Base-by-base conservation (phyloP, 768 basidiomycete species). In the Lactarius trivialis region DNA sequence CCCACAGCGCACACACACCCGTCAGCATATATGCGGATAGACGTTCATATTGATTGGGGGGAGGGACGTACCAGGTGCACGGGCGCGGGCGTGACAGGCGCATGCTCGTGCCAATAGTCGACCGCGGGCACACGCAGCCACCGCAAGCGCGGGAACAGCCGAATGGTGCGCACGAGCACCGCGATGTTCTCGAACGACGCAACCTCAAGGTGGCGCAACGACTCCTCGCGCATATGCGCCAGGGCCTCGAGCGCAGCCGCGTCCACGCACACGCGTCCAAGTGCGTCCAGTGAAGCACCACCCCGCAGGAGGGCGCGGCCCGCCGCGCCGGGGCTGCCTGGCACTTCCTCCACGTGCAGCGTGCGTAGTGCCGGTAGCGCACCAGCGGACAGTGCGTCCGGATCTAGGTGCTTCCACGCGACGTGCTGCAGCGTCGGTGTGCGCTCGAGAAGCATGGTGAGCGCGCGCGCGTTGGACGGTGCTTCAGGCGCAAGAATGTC, bases 281-380 rank as follows among this genome's bases (percentile, higher is more conserved):
- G 48, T 4, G 48, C 32, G 7, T 7, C 32, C 19, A 60, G 51
- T 8, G 28, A 12, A 1, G 58, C 36, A 2, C 30, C 41, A n/a
- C 39, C 21, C 0, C 15, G 37, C 19, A 60, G n/a, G 14, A 48
- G 55, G 2, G 24, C 49, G 8, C 26, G 36, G 1, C 45, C 48
- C 7, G 26, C 34, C 3, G 9, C 6, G 21, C 48, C 56, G 30
- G 37, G 51, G 51, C 51, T 30, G 17, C n/a, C 19, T 1, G 28
- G 37, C 1, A 41, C 50, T 7, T 39, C 34, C 4, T 39, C 30
- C 17, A n/a, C 51, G 37, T 37, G 63, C 32, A 61, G 53, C 56
- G 41, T 63, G 66, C 57, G 71, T 65, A 39, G 74, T 14, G 36
- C n/a, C 12, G 58, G 58, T 21, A 60, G 51, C 11, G 58, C 30